Conservation (phyloP, 148 eudicot species). For the Rhododendron williamsianum region DNA sequence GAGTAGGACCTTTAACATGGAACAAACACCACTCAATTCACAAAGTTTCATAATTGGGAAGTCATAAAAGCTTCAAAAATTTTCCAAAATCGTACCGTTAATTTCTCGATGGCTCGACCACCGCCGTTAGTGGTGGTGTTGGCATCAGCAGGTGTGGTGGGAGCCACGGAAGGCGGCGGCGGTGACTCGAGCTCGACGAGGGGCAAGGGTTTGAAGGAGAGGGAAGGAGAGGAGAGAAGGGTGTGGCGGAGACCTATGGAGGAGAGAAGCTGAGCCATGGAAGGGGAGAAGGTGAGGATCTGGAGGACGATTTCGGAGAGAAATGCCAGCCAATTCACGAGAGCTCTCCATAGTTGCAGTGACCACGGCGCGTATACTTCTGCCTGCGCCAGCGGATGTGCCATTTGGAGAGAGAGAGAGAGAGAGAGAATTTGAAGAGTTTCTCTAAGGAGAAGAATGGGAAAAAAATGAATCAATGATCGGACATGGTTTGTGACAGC, state of each 20-base stretch:
- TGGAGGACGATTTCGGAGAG: slow-evolving; percentile 45
- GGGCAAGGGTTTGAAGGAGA: too few species aligned
- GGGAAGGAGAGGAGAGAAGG: too few species aligned
- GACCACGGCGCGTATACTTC: slow-evolving; percentile 19
- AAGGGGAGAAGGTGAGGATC: slow-evolving; percentile 40
- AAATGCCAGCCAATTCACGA: slow-evolving; percentile 47
- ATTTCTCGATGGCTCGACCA: slow-evolving; percentile 17
- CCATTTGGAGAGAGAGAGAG: too few species aligned
- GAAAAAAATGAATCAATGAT: too few species aligned
- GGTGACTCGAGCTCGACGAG: slow-evolving; percentile 31
- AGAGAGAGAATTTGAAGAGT: too few species aligned
- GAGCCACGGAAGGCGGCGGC: slow-evolving; percentile 9
- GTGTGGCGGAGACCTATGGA: too few species aligned
- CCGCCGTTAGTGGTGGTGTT: neutral
- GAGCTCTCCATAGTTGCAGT: slow-evolving; percentile 44
- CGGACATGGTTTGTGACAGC: neutral
- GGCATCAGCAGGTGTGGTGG: neutral
- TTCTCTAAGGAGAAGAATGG: too few species aligned
- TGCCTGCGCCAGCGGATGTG: too few species aligned
- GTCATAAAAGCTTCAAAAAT: neutral
- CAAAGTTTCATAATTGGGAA: slow-evolving; percentile 4
- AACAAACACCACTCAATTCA: neutral
- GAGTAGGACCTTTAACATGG: too few species aligned
- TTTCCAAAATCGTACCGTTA: slow-evolving; percentile 25
- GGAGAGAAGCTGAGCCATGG: too few species aligned